Base-by-base conservation (phyloP, 768 basidiomycete species). In the Lactarius trivialis region DNA sequence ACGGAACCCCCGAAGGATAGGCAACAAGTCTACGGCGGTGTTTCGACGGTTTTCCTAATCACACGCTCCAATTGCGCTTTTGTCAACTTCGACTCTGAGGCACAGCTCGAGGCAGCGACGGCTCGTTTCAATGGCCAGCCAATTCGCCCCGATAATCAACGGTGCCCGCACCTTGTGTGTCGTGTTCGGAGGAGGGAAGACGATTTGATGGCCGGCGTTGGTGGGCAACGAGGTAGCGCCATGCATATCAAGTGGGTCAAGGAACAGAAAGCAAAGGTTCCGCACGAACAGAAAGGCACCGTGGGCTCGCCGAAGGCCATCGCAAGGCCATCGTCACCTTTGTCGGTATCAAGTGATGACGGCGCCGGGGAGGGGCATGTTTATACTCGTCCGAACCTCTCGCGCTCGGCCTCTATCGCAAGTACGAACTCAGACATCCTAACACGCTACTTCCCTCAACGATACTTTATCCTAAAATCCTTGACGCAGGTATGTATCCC, bases 61-160 rank as follows among this genome's bases (percentile, higher is more conserved):
- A 82, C 88, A n/a, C 84, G 92, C n/a, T 95, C 93, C 2, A 91
- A 85, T 69, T 98, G 95, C 73, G 92, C 91, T 4, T 98, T 98
- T 70, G 82, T 96, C 73, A 98, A 98, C 73, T 96, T 88, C 70
- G 81, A 83, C 52, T 81, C 79, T 0, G 82, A 88, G 68, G 74
- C 70, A 6, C 77, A 85, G 61, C 75, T 98, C 24, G 76, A 81
- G 9, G 75, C 75, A 5, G 93, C 92, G 4, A 90, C 95, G 60
- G 68, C 71, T 3, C 80, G 77, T 52, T 93, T 91, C 74, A 88
- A 92, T 71, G 91, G 90, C 12, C 73, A 76, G 52, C 77, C 82
- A 0, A 72, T 98, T 32, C 85, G 93, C 24, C 79, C 87, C 0
- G 72, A 76, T 64, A 92, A 97, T 69, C 76, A 81, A 11, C 78